Conservation (phyloP, 257 asterid genomes). For the Eustoma russellianum region DNA sequence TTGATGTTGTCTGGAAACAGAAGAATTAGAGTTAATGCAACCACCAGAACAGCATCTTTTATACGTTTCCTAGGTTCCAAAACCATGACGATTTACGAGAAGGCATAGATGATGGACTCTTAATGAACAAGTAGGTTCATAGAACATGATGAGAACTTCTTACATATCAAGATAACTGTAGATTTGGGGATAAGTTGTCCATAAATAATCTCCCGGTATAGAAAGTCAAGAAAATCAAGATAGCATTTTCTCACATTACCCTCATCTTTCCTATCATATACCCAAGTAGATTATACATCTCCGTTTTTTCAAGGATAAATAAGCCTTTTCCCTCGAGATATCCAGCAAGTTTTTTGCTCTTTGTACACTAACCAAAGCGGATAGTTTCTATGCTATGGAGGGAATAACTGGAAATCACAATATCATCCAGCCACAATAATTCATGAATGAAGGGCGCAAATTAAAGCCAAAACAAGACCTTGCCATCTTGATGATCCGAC, state of each 20-base stretch:
- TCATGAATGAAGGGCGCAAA: too few relatives aligned
- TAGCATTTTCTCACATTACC: neutral
- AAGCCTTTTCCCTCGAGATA: too few relatives aligned
- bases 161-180: neutral
- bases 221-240: neutral
- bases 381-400: too few relatives aligned
- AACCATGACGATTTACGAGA: neutral
- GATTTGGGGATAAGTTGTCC: neutral
- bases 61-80: neutral
- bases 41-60: neutral
- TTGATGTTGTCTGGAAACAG: constrained; percentile 71
- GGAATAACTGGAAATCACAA: too few relatives aligned
- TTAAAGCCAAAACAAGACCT: too few relatives aligned
- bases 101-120: neutral
- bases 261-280: neutral
- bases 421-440: too few relatives aligned
- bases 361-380: too few relatives aligned
- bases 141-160: neutral
- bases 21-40: neutral
- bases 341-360: too few relatives aligned
- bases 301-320: too few relatives aligned
- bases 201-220: too few relatives aligned
- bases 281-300: neutral
- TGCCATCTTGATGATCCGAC: too few relatives aligned
- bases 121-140: neutral